Evolutionary conservation across 441 rosid species (phyloP).

Genomic region (Hura crepitans): DNA sequence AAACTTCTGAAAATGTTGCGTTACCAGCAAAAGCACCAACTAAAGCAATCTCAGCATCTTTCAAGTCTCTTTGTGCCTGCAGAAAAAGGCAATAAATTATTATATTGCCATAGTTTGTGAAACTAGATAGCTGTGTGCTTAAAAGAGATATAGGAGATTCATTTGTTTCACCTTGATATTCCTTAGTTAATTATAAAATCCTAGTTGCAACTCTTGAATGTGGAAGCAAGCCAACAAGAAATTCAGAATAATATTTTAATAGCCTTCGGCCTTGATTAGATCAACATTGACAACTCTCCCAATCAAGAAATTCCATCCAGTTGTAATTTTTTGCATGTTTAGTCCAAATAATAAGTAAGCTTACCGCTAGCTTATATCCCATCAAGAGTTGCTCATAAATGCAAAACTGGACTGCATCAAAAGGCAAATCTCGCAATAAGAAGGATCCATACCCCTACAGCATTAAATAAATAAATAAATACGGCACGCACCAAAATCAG

Average conservation of each 20-base stretch:
- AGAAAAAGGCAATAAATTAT: conserved; percentile 13
- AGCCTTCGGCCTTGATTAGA: background rate
- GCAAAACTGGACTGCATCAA: conserved; percentile 89
- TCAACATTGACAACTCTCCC: background rate
- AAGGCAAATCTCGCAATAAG: conserved; percentile 49
- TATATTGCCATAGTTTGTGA: background rate
- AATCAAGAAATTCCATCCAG: background rate
- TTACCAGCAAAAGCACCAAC: conserved; percentile 86
- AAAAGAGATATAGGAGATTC: background rate
- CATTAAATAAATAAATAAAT: background rate
- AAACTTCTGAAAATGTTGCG: conserved; percentile 11
- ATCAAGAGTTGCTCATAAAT: conserved; percentile 81
- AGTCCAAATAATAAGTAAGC: conserved; percentile 23
- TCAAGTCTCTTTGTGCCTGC: conserved; percentile 72
- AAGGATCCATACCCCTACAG: conserved; percentile 27
- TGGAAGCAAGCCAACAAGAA: background rate
- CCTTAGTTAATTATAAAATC: background rate
- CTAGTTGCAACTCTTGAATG: background rate
- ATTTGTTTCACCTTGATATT: background rate
- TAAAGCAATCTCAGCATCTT: conserved; percentile 73
- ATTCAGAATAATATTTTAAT: background rate
- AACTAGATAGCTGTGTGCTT: background rate
- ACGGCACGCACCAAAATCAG: too few relatives aligned
- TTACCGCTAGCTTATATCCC: conserved; percentile 73
- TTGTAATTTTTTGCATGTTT: background rate